Conservation (phyloP, 345 rosid genomes). For the Citrus sp. region DNA sequence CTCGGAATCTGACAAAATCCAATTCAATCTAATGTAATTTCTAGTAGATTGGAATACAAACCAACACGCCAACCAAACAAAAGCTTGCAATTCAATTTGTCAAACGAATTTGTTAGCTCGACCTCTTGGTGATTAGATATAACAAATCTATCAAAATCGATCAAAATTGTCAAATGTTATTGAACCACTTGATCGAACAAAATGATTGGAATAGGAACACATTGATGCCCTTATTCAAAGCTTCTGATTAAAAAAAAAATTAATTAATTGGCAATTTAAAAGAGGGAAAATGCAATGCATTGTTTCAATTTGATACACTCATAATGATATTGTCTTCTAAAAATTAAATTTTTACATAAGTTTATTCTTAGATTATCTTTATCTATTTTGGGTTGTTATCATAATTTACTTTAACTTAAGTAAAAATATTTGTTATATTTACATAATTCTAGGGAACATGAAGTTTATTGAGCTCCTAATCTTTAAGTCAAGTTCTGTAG, state of each 20-base stretch:
- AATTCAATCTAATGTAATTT: neutral
- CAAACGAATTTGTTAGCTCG: neutral
- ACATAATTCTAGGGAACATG: no score
- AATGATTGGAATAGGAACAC: neutral
- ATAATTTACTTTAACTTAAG: no score
- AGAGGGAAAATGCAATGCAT: neutral
- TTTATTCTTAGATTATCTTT: no score
- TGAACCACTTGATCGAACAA: neutral
- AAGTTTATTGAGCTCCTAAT: no score
- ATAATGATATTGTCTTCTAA: no score
- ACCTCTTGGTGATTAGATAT: neutral
- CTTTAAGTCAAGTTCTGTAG: no score
- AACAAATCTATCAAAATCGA: neutral
- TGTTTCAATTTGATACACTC: no score
- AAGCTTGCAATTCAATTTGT: neutral
- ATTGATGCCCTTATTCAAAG: neutral
- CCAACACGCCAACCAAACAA: neutral
- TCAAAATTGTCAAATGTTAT: neutral
- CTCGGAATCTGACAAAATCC: neutral
- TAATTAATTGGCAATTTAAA: neutral
- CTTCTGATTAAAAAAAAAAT: neutral
- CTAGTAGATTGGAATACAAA: neutral
- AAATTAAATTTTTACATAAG: rapidly evolving
- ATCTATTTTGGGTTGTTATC: no score
- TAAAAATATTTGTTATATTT: no score